Percentiles rank a stretch among this genome's conserved stretches.
Conservation (phyloP, 371 early-diverging fungal genomes). For the Catenaria anguillulae region DNA sequence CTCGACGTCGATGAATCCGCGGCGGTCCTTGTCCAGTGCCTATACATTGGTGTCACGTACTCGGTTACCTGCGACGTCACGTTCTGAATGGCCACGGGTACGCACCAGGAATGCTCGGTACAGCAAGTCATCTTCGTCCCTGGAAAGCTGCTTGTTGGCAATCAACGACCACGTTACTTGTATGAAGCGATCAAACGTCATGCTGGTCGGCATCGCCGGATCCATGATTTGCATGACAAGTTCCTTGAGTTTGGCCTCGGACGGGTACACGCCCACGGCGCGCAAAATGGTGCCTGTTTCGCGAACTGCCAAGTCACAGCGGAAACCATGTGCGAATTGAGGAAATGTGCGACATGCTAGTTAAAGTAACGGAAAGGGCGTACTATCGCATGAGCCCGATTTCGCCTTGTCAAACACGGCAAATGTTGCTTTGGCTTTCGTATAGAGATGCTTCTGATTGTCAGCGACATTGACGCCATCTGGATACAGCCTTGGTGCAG, state of each 20-base stretch:
- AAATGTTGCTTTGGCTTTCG: not conserved
- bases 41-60: not conserved
- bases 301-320: not conserved
- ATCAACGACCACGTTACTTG: not conserved
- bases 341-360: not conserved
- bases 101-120: not conserved
- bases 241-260: slow-evolving; percentile 2
- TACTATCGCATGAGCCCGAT: not conserved
- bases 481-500: no score
- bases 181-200: not conserved
- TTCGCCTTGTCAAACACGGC: not conserved
- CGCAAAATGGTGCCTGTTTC: not conserved
- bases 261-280: slow-evolving; percentile 1
- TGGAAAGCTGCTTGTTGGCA: not conserved
- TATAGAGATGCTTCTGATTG: not conserved
- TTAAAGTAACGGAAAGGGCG: no score
- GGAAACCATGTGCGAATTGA: not conserved
- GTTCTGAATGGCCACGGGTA: no score
- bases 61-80: no score
- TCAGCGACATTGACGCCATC: not conserved
- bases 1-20: not conserved
- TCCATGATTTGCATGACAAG: not conserved
- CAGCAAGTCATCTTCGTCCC: not conserved
- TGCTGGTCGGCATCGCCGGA: not conserved
- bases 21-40: not conserved